These are phyloP conservation scores for Mrakia gelida DNA, from an alignment of 768 basidiomycete species.

Conservation along the genomic window DNA sequence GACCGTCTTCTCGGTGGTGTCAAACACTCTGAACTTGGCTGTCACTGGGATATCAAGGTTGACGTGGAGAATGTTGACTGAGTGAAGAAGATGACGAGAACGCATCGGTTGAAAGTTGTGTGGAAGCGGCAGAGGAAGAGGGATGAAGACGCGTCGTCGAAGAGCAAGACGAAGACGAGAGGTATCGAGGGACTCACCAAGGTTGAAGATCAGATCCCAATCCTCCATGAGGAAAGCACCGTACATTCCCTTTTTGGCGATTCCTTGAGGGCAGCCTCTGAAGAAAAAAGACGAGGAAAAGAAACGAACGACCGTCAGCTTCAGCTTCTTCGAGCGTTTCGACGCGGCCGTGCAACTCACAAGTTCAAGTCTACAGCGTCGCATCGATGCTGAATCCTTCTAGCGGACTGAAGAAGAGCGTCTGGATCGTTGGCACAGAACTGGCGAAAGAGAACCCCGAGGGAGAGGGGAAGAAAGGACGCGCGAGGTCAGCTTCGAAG, in stretches of 20 bases:
- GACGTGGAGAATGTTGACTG: constrained; percentile 79
- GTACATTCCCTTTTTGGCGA: constrained; percentile 79
- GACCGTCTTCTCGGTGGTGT: constrained; percentile 77
- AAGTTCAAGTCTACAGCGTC: constrained; percentile 94
- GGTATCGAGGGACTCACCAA: constrained; percentile 55
- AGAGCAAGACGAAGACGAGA: not conserved
- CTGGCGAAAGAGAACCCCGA: constrained; percentile 39
- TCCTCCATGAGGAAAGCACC: constrained; percentile 91
- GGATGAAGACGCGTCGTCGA: not conserved
- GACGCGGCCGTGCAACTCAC: not conserved
- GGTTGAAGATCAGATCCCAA: constrained; percentile 77
- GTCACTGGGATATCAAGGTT: constrained; percentile 89
- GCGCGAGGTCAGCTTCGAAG: not conserved
- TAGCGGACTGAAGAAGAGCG: constrained; percentile 70
- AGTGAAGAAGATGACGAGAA: constrained; percentile 11
- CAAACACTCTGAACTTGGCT: constrained; percentile 91
- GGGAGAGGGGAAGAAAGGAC: not conserved
- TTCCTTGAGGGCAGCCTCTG: constrained; percentile 76
- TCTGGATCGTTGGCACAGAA: constrained; percentile 90
- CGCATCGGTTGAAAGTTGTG: too few relatives aligned
- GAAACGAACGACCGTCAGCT: constrained; percentile 1
- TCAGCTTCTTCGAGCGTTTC: not conserved
- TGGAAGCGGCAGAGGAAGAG: not conserved
- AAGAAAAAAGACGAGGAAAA: not conserved
- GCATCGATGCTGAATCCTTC: constrained; percentile 67